Percentiles rank a stretch among this genome's conserved stretches.
These are phyloP conservation scores for Erodium chrysanthum DNA, from an alignment of 441 rosid genomes.

Conservation along the genomic window DNA sequence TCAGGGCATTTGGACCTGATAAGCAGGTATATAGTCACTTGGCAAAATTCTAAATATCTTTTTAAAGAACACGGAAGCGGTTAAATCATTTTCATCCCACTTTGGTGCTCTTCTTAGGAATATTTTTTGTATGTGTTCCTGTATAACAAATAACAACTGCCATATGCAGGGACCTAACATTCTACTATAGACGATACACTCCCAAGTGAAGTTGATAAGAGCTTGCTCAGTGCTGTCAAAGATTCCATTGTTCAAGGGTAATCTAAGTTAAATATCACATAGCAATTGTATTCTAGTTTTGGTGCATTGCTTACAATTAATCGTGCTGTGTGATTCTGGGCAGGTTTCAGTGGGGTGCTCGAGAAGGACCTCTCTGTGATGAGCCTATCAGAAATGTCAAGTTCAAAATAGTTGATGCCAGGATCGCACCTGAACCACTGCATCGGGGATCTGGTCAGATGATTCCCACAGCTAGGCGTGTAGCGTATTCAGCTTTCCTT, in stretches of 20 bases:
- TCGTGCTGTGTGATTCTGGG: slow-evolving; percentile 10
- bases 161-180: slow-evolving; percentile 77
- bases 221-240: slow-evolving; percentile 62
- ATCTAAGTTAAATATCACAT: slow-evolving; percentile 10
- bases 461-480: slow-evolving; percentile 90
- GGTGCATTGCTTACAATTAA: not conserved
- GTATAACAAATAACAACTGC: slow-evolving; percentile 12
- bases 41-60: not conserved
- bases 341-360: slow-evolving; percentile 98
- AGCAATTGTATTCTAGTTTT: not conserved
- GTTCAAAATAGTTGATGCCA: slow-evolving; percentile 89
- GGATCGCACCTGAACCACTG: slow-evolving; percentile 81
- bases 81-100: not conserved
- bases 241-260: slow-evolving; percentile 97
- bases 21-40: slow-evolving; percentile 51
- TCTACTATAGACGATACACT: slow-evolving; percentile 84
- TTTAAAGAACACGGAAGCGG: not conserved
- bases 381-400: slow-evolving; percentile 95
- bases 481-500: slow-evolving; percentile 81
- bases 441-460: slow-evolving; percentile 96
- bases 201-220: slow-evolving; percentile 87
- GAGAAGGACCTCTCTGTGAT: slow-evolving; percentile 97
- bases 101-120: not conserved
- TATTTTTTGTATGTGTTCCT: not conserved
- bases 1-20: slow-evolving; percentile 98